These are phyloP conservation scores for Atkinsonella hypoxylon DNA, from an alignment of 2,329 filamentous ascomycete genomes.

Conservation along the genomic window DNA sequence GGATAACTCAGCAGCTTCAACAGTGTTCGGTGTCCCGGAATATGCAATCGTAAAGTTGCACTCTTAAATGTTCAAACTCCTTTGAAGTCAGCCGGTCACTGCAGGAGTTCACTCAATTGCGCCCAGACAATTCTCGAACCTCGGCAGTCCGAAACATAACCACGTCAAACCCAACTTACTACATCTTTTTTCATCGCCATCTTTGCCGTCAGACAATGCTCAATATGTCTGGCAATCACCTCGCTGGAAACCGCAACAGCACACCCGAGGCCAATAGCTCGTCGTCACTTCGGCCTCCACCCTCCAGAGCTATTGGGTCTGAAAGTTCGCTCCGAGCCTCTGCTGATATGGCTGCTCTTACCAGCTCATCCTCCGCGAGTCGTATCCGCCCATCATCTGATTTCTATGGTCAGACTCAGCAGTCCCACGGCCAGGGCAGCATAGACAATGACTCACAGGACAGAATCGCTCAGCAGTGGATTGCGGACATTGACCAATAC, in stretches of 20 bases:
- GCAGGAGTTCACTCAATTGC: conserved; percentile 47
- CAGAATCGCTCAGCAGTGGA: conserved; percentile 94
- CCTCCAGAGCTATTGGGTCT: conserved; percentile 63
- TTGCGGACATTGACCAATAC: conserved; percentile 96
- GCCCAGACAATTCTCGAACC: conserved; percentile 13
- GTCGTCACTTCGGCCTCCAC: conserved; percentile 70
- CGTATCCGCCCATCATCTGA: conserved; percentile 92
- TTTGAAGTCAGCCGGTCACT: conserved; percentile 77
- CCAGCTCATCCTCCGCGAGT: conserved; percentile 52
- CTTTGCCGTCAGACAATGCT: conserved; percentile 28
- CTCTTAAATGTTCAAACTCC: conserved; percentile 34
- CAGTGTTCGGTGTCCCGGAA: conserved; percentile 14
- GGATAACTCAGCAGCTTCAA: conserved; percentile 1
- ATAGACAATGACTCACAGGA: conserved; percentile 74
- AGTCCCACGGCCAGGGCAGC: conserved; percentile 53
- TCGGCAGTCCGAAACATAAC: background rate
- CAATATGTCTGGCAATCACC: conserved; percentile 56
- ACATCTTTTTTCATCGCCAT: background rate
- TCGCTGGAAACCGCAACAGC: conserved; percentile 84
- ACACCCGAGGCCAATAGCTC: conserved; percentile 83
- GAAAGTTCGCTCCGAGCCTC: conserved; percentile 86
- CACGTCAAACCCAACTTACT: background rate
- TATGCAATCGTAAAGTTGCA: conserved; percentile 14
- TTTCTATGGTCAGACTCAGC: conserved; percentile 71
- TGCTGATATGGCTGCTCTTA: conserved; percentile 83